Evolutionary conservation across 2,329 filamentous ascomycete genomes (phyloP), one percentile per base, ranked within the genome.

Genomic region (Malbranchea zuffiana): DNA sequence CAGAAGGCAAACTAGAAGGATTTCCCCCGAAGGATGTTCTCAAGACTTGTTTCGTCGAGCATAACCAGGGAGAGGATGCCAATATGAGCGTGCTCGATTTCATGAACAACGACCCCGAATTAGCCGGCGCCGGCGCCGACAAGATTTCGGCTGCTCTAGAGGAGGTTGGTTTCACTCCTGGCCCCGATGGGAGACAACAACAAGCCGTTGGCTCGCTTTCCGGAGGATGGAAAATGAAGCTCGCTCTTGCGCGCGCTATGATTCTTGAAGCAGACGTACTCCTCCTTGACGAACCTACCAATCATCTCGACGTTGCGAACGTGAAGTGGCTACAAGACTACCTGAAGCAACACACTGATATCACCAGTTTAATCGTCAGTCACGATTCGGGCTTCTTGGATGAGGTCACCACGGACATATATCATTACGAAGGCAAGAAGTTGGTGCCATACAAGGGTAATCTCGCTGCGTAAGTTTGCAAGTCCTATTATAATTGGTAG

Each of bases 191-290:
- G 42, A 78, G 85, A 43, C 90, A 96, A 62, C 73, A 79, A 4
- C 78, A 95, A 58, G 83, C 81, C 51, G 90, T 98, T 41, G 90
- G 90, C 50, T 95, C 88, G 13, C 67, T 98, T 23, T 96, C 90
- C 28, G 90, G 90, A 65, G 90, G 90, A 57, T 98, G 90, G 90
- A 96, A 96, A 75, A 98, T 98, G 90, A 98, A 98, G 77, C 69
- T 98, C 44, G 90, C 90, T 47, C 66, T 98, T 60, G 90, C 90
- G 35, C 78, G 90, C 53, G 90, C 90, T 46, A 96, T 98, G 87
- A 73, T 98, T 53, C 83, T 90, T 71, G 82, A 80, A 55, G 88
- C 90, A n/a, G 90, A 98, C 59, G 87, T 98, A 34, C 74, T 98
- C 41, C 71, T 98, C 35, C 77, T 98, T 40, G 90, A 98, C 72